Base-by-base conservation (phyloP, 352 stramenopile genomes). In the Achlya hypogyna region DNA sequence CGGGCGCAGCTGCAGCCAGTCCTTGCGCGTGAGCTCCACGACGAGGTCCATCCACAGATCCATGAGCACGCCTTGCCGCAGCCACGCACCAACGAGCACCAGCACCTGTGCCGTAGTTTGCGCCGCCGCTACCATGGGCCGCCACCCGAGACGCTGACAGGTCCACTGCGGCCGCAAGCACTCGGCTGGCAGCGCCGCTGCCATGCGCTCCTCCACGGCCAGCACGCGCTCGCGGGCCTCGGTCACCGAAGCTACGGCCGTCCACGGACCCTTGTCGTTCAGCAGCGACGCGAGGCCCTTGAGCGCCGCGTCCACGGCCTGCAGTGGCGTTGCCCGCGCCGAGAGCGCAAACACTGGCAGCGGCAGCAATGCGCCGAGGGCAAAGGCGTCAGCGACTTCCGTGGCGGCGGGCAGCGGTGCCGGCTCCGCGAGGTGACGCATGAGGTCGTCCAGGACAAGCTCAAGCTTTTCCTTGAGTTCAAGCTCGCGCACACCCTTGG, bases 31-130 rank as follows among this genome's bases (percentile, higher is more conserved):
- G 14, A 93, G 72, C 20, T 76, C 73, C 5, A 84, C 75, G 31
- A 86, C 81, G 18, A 89, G 71, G 70, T 93, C 85, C 75, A 89
- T 79, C 56, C 91, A 91, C 20, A 81, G 81, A 63, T 91, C 82
- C 22, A 89, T 75, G 53, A 90, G 82, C 56, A 93, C 78, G 52
- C 87, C 88, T 69, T 93, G 81, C 51, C 86, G 79, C 14, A 93
- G 70, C 29, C 91, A 75, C 34, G 88, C 71, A 62, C 89, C 76
- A 34, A 93, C 68, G 35, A 93, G 56, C 54, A 93, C 82, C 20
- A 88, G 77, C 12, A 90, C 27, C 68, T 93, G 84, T 18, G 82
- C 75, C 28, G 84, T 84, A n/a, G 82, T 93, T 58, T 76, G 76
- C 38, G 72, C 79, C 10, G 79, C 82, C 29, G 88, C 78, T 0